These are phyloP conservation scores for Aureobasidium sp. DNA, from an alignment of 2,329 filamentous ascomycete genomes.

Conservation along the genomic window DNA sequence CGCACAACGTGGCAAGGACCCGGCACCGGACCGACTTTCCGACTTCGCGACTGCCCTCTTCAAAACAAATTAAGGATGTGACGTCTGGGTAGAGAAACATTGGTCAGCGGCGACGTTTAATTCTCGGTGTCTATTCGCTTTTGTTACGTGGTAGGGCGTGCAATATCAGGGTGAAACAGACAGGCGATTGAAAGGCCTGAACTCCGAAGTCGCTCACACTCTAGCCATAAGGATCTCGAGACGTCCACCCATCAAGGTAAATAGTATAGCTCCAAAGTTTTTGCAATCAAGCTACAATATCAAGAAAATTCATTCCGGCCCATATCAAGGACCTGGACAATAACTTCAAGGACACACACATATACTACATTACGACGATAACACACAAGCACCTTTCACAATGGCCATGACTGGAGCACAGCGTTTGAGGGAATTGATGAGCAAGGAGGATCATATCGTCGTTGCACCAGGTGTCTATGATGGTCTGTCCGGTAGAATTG, in stretches of 20 bases:
- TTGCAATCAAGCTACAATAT: not conserved
- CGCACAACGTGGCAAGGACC: not conserved
- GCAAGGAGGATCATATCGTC: slow-evolving; percentile 32
- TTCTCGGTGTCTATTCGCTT: not conserved
- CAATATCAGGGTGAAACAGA: not conserved
- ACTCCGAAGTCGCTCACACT: not conserved
- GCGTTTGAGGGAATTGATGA: slow-evolving; percentile 18
- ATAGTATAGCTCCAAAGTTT: not conserved
- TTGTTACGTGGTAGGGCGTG: not conserved
- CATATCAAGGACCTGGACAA: not conserved
- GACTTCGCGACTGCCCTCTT: not conserved
- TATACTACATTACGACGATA: not conserved
- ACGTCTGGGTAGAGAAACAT: not conserved
- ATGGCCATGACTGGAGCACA: slow-evolving; percentile 11
- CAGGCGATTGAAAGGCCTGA: not conserved
- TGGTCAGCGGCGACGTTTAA: not conserved
- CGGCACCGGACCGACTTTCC: not conserved
- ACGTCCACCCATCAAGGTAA: not conserved
- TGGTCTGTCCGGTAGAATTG: slow-evolving; percentile 57
- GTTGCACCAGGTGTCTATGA: slow-evolving; percentile 61
- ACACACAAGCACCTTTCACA: not conserved
- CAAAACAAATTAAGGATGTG: slow-evolving; percentile 1
- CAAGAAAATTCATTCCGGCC: not conserved
- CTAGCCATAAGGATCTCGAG: not conserved
- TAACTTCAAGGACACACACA: not conserved